These are phyloP conservation scores for Fusarium albidum DNA, from an alignment of 2,329 filamentous ascomycete genomes.

Conservation along the genomic window DNA sequence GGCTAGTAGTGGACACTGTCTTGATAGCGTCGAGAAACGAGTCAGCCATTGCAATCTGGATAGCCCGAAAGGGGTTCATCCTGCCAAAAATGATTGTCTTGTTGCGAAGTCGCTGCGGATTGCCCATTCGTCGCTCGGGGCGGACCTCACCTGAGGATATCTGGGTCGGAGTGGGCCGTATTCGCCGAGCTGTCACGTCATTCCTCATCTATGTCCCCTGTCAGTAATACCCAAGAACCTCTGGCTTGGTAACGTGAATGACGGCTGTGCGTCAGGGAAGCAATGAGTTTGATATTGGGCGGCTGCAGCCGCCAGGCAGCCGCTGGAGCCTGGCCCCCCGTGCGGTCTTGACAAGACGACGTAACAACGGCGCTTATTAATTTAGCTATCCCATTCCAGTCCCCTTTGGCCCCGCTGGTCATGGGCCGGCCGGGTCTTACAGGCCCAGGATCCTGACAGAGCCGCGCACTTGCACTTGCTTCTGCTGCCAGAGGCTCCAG, in stretches of 20 bases:
- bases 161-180: conserved; percentile 22
- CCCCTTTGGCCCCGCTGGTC: conserved; percentile 9
- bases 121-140: conserved; percentile 9
- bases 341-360: conserved; percentile 14
- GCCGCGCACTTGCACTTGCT: conserved; percentile 1
- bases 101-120: conserved; percentile 10
- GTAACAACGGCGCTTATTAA: conserved; percentile 9
- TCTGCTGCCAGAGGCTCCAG: background rate
- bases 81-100: conserved; percentile 7
- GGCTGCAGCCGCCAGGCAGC: background rate
- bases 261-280: background rate
- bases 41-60: background rate
- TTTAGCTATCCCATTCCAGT: conserved; percentile 13
- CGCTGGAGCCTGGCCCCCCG: background rate
- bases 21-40: background rate
- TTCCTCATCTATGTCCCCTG: conserved; percentile 22
- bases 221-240: conserved; percentile 5
- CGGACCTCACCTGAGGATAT: conserved; percentile 26
- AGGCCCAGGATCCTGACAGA: conserved; percentile 12
- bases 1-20: background rate
- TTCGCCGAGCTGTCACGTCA: conserved; percentile 27
- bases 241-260: conserved; percentile 10
- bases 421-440: conserved; percentile 18
- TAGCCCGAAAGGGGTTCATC: conserved; percentile 15
- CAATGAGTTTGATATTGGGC: conserved; percentile 2